Base-by-base conservation (phyloP, 2,329 filamentous ascomycete species). In the Hypoxylon sp. region DNA sequence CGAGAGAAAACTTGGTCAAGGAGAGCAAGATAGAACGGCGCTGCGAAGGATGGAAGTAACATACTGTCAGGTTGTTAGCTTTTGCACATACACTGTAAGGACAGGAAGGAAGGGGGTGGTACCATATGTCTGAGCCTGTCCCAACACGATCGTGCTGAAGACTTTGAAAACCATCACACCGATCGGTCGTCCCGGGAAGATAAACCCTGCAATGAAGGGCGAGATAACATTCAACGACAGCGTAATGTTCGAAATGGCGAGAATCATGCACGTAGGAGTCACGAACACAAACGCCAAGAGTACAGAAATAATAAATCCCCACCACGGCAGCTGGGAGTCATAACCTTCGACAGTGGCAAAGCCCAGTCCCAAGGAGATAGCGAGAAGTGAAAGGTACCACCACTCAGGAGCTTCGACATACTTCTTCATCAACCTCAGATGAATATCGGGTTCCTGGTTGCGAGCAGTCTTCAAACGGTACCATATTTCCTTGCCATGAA, bases 151-250 rank as follows among this genome's bases (percentile, higher is more conserved):
- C 7, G 75, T 75, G 28, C 75, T 76, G 63, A 81, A 85, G 1
- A 83, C 83, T 69, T 85, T 85, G 77, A 86, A 85, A 55, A 85
- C 75, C 83, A 87, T 86, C 71, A 85, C 81, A 2, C 79, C 84
- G 56, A 86, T 80, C 0, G 84, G 84, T 6, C 77, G 75, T 1
- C 85, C 87, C 0, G 87, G 86, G 58, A 85, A 81, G 76, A 89
- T 83, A 70, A 88, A 88, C 1, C 85, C 85, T 5, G 85, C 81
- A 22, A 87, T 78, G 67, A 85, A 84, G 49, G 84, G 82, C 0
- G 82, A 81, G 30, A 86, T 75, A 32, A 87, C 83, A 51, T 86
- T 86, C 15, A 87, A 70, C 0, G 81, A 81, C 17, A 85, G 74
- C 39, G 77, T 68, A 13, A 85, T 80, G 69, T 85, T 86, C 15